Evolutionary conservation across 2,329 filamentous ascomycete species (phyloP).

Genomic region (Cercospora brassicicola): DNA sequence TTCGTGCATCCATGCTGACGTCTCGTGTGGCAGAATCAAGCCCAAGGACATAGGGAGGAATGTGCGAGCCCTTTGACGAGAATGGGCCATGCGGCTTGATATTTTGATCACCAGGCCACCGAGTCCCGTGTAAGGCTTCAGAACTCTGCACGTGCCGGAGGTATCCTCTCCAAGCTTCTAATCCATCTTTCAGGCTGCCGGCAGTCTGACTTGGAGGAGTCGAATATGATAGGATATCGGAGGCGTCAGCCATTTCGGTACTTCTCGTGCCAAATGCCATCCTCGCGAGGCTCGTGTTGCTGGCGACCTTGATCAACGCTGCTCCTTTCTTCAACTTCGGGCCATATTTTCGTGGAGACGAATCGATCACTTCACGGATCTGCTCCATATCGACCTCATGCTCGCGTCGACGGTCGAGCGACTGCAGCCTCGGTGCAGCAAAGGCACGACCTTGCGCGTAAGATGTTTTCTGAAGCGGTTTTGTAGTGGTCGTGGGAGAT

Average conservation of each 20-base stretch:
- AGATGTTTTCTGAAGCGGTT: constrained; percentile 41
- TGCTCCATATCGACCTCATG: constrained; percentile 46
- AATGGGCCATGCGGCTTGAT: constrained; percentile 5
- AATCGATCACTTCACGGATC: constrained; percentile 45
- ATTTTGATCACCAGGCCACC: constrained; percentile 14
- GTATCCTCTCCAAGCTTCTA: constrained; percentile 27
- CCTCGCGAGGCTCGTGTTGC: constrained; percentile 30
- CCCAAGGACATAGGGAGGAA: constrained; percentile 31
- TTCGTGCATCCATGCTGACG: constrained; percentile 20
- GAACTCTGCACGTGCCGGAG: constrained; percentile 34
- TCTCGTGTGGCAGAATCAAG: constrained; percentile 26
- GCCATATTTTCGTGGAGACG: constrained; percentile 47
- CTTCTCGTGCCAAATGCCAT: constrained; percentile 25
- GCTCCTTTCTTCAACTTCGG: constrained; percentile 21
- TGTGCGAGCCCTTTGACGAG: constrained; percentile 11
- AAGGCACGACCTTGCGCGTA: constrained; percentile 54
- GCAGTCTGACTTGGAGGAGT: constrained; percentile 26
- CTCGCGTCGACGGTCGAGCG: constrained; percentile 49
- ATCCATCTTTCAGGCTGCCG: neutral
- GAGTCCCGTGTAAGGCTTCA: constrained; percentile 31
- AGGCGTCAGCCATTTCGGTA: constrained; percentile 24
- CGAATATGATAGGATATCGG: constrained; percentile 30
- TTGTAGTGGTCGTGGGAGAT: constrained; percentile 27
- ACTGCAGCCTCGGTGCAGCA: constrained; percentile 53
- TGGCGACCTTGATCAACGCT: constrained; percentile 29